Evolutionary conservation across 352 stramenopile genomes (phyloP).

Genomic region (Phytopythium sindhum): DNA sequence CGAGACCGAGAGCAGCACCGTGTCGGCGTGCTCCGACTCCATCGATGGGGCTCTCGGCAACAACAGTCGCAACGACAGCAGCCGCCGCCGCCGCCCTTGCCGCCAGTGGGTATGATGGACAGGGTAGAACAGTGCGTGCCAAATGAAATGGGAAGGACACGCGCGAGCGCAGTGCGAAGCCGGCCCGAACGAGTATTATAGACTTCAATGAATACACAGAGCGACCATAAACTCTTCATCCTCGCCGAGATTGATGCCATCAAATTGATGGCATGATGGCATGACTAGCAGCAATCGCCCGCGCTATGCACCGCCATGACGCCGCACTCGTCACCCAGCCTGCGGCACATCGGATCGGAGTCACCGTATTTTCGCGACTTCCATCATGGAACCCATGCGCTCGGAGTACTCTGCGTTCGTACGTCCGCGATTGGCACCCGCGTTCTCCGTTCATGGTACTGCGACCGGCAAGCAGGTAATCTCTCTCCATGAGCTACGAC

Average conservation of each 20-base stretch:
- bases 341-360: background rate
- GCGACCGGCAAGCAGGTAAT: no score
- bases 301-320: background rate
- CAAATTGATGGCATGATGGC: background rate
- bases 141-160: background rate
- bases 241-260: background rate
- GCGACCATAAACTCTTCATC: background rate
- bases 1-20: background rate
- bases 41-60: background rate
- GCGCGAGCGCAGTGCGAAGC: background rate
- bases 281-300: no score
- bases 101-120: background rate
- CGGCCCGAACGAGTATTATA: background rate
- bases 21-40: background rate
- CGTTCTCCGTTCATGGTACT: no score
- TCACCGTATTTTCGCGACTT: no score
- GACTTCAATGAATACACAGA: background rate
- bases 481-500: no score
- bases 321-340: background rate
- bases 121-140: background rate
- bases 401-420: background rate
- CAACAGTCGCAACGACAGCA: background rate
- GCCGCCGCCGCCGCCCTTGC: background rate
- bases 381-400: no score
- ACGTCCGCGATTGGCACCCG: background rate